phyloP scores from a whole-genome alignment of 768 basidiomycete genomes.

The Ramaria sp. region DNA sequence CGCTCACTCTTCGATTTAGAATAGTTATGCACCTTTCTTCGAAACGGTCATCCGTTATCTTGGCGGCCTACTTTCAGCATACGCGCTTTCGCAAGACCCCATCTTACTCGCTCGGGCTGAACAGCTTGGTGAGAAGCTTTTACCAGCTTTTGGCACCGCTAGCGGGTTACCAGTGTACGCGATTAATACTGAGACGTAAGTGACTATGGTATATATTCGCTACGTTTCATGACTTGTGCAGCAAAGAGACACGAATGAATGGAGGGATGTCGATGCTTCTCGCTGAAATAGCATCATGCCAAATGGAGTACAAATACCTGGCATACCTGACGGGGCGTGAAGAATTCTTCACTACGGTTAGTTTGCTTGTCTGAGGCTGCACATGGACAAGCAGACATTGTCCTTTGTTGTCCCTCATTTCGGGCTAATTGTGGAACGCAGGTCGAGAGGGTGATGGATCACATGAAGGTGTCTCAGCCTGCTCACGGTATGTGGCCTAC shows the following conservation, averaged over 20 bases:
- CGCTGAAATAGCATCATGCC: conserved; percentile 36
- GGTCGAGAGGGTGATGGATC: conserved; percentile 26
- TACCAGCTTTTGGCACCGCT: conserved; percentile 29
- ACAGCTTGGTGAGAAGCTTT: conserved; percentile 29
- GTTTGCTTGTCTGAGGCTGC: too few species aligned
- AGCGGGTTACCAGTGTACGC: conserved; percentile 41
- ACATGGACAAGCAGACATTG: too few species aligned
- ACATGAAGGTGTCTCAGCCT: conserved; percentile 14
- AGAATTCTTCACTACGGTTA: conserved; percentile 22
- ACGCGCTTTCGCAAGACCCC: conserved; percentile 26
- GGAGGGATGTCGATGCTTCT: conserved; percentile 12
- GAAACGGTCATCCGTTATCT: conserved; percentile 40
- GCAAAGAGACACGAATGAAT: conserved; percentile 12
- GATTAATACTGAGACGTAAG: conserved; percentile 34
- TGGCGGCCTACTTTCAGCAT: conserved; percentile 33
- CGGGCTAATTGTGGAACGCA: conserved; percentile 1
- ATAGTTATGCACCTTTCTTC: conserved; percentile 14
- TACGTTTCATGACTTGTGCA: conserved; percentile 19
- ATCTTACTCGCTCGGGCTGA: conserved; percentile 26
- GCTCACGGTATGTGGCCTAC: conserved; percentile 12
- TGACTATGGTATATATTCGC: conserved; percentile 1
- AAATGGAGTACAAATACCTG: conserved; percentile 44
- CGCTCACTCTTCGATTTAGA: neutral
- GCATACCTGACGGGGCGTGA: conserved; percentile 35
- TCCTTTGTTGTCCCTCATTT: too few species aligned